Evolutionary conservation across 1,284 basidiomycete genomes (phyloP).

Genomic region (Ceratobasidium papillatum): DNA sequence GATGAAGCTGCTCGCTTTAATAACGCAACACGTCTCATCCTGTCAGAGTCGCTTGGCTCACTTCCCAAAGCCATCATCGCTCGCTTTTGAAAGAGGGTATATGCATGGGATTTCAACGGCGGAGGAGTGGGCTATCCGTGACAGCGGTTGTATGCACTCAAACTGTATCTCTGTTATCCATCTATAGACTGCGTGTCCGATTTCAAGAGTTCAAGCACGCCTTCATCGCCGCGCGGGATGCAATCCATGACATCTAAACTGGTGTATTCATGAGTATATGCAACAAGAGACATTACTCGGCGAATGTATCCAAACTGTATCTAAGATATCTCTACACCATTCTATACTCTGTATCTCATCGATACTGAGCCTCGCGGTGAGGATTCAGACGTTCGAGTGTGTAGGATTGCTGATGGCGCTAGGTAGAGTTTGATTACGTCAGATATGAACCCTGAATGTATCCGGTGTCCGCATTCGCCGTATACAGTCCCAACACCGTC

Average conservation of each 20-base stretch:
- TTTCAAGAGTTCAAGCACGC: neutral
- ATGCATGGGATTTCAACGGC: slow-evolving; percentile 2
- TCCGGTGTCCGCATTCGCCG: slow-evolving; percentile 4
- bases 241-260: neutral
- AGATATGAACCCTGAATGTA: slow-evolving; percentile 30
- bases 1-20: neutral
- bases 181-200: neutral
- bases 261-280: slow-evolving; percentile 1
- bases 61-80: neutral
- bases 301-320: neutral
- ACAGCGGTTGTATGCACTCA: neutral
- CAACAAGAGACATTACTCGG: slow-evolving; percentile 8
- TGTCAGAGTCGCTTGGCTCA: neutral
- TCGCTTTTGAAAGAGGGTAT: slow-evolving; percentile 1
- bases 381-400: neutral
- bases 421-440: slow-evolving; percentile 13
- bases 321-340: neutral
- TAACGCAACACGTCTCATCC: neutral
- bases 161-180: neutral
- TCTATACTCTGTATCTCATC: slow-evolving; percentile 12
- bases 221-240: slow-evolving; percentile 2
- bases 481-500: slow-evolving; percentile 22
- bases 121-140: neutral
- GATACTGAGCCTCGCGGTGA: neutral
- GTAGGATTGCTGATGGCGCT: slow-evolving; percentile 5